phyloP scores from a whole-genome alignment of 495 filamentous ascomycete species.

The Margaritispora aquatica region DNA sequence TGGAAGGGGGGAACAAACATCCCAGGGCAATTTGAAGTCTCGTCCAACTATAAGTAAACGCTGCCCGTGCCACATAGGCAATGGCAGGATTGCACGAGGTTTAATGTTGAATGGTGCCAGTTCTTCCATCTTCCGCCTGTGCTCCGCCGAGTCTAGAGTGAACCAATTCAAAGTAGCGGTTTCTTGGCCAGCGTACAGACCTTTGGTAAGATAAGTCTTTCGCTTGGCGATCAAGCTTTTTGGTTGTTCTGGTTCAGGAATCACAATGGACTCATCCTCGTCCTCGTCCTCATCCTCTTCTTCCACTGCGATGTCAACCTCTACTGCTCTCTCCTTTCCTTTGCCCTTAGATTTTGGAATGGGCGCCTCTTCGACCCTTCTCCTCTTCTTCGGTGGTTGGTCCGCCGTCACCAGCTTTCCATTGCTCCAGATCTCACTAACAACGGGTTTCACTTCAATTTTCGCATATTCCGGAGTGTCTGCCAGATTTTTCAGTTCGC shows the following conservation, averaged over 20 bases:
- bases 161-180: constrained; percentile 47
- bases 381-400: constrained; percentile 39
- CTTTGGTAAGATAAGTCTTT: constrained; percentile 74
- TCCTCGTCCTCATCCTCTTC: too few species aligned
- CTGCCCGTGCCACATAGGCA: constrained; percentile 60
- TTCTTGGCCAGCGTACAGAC: constrained; percentile 86
- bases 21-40: constrained; percentile 84
- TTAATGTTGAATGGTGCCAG: constrained; percentile 28
- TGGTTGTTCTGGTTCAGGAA: constrained; percentile 26
- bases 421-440: constrained; percentile 43
- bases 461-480: constrained; percentile 49
- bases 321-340: too few species aligned
- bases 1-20: constrained; percentile 80
- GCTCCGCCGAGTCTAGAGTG: constrained; percentile 51
- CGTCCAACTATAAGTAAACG: constrained; percentile 36
- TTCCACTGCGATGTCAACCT: too few species aligned
- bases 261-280: constrained; percentile 26
- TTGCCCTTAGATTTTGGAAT: constrained; percentile 30
- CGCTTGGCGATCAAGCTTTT: constrained; percentile 33
- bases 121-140: constrained; percentile 52
- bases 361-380: constrained; percentile 23
- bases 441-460: constrained; percentile 46
- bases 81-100: constrained; percentile 41
- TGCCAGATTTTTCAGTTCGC: constrained; percentile 39
- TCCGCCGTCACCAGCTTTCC: constrained; percentile 37